Evolutionary conservation across 768 basidiomycete genomes (phyloP), one percentile per base, ranked within the genome.

Genomic region (Glaciozyma martinii): DNA sequence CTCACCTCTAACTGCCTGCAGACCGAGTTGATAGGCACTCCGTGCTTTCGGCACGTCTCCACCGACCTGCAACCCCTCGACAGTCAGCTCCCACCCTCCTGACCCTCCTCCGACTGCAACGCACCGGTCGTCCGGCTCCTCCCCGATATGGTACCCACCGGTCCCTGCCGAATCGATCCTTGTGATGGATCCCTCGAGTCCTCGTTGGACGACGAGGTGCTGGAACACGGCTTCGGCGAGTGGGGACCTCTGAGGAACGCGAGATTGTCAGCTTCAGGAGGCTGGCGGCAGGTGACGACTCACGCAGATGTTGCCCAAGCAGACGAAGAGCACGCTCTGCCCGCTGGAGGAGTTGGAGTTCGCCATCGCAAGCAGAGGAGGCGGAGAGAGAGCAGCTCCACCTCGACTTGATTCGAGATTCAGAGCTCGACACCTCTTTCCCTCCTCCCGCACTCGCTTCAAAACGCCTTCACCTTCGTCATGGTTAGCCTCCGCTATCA

Each of bases 81-180:
- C 10, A 5, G 15, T 40, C 37, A 40, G 37, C 37, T 40, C 33
- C 33, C 33, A 10, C 33, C 10, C 33, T 33, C 37, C 37, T 40
- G 10, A 40, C 10, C 33, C 10, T 10, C 5, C 33, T 10, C 33
- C 37, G 15, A 40, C 37, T n/a, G n/a, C 37, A 8, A 40, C 37
- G 3, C 37, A 40, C 37, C 37, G 37, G 60, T 86, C 80, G 74
- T 94, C 91, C 29, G 92, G 91, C 61, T 84, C 82, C 56, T 92
- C 87, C 3, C 87, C 89, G 43, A 85, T 76, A 71, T 95, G 91
- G 76, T 91, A 93, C 19, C 82, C 86, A 15, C 84, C 85, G 1
- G 90, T 94, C 0, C 71, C 71, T 4, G 60, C 59, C 27, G 56
- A 60, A 43, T 71, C 70, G 19, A 71, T 53, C 25, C 58, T 44